Evolutionary conservation across 805 yeast species (phyloP).

Genomic region (Metschnikowia noctiluminum): DNA sequence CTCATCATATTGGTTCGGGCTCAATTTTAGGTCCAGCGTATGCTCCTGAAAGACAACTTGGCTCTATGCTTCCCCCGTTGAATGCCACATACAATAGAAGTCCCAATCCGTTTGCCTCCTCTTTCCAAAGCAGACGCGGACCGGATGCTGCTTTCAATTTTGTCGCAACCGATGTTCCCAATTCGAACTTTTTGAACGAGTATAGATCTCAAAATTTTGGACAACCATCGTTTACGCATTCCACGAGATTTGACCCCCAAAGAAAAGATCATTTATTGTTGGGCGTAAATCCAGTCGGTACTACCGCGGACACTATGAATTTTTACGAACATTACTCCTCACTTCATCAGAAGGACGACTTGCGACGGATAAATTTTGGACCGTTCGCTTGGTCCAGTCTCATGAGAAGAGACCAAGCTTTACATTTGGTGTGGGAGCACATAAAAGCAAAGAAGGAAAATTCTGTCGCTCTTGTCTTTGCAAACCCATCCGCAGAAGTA

Average conservation of each 20-base stretch:
- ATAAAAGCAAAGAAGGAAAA: slow-evolving; percentile 21
- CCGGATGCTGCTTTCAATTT: background rate
- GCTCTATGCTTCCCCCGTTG: slow-evolving; percentile 5
- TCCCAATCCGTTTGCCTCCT: background rate
- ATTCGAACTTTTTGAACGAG: background rate
- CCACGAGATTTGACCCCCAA: slow-evolving; percentile 4
- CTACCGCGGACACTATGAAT: slow-evolving; percentile 17
- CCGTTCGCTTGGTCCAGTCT: slow-evolving; percentile 39
- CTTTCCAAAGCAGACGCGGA: background rate
- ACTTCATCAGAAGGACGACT: slow-evolving; percentile 26
- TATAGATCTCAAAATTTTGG: background rate
- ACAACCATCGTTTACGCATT: background rate
- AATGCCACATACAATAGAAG: slow-evolving; percentile 1
- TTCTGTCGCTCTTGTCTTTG: slow-evolving; percentile 24
- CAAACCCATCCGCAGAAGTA: slow-evolving; percentile 18
- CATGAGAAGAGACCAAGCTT: slow-evolving; percentile 33
- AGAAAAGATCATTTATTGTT: slow-evolving; percentile 9
- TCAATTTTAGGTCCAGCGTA: background rate
- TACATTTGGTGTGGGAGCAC: slow-evolving; percentile 33
- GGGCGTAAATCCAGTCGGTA: slow-evolving; percentile 12
- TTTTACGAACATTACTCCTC: slow-evolving; percentile 26
- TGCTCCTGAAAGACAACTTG: background rate
- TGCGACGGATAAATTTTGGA: slow-evolving; percentile 33
- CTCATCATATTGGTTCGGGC: background rate
- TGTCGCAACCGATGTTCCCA: background rate